Evolutionary conservation across 768 basidiomycete species (phyloP).

Genomic region (Podaxis sp.): DNA sequence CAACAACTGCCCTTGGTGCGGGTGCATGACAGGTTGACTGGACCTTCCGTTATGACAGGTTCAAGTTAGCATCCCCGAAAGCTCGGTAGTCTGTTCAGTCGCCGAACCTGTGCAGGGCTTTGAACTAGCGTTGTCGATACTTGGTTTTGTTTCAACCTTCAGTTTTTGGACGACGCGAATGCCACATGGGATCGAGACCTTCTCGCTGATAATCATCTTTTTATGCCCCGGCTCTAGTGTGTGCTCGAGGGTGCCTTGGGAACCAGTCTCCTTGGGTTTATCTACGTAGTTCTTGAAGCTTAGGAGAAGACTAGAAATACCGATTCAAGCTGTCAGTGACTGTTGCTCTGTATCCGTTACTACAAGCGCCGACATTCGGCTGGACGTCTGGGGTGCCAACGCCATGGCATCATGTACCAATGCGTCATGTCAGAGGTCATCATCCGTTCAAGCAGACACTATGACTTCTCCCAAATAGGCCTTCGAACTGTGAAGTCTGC

Average conservation of each 20-base stretch:
- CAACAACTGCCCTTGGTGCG: too few species aligned
- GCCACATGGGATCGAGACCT: neutral
- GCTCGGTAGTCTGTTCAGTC: neutral
- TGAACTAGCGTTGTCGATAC: neutral
- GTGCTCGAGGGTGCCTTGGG: neutral
- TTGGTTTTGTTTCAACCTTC: neutral
- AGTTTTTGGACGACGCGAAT: neutral
- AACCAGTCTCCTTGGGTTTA: neutral
- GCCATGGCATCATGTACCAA: too few species aligned
- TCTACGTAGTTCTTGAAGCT: neutral
- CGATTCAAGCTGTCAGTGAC: too few species aligned
- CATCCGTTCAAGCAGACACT: too few species aligned
- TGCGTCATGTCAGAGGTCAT: too few species aligned
- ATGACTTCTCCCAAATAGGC: too few species aligned
- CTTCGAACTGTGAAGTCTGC: too few species aligned
- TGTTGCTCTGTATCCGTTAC: too few species aligned
- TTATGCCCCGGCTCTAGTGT: neutral
- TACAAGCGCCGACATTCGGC: too few species aligned
- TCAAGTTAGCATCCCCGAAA: neutral
- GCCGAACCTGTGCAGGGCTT: neutral
- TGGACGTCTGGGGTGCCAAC: too few species aligned
- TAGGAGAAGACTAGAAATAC: too few species aligned
- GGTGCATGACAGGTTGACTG: too few species aligned
- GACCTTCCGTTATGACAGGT: neutral
- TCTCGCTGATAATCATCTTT: neutral